phyloP scores from a whole-genome alignment of 2,329 filamentous ascomycete species.

The Xylariales sp. region DNA sequence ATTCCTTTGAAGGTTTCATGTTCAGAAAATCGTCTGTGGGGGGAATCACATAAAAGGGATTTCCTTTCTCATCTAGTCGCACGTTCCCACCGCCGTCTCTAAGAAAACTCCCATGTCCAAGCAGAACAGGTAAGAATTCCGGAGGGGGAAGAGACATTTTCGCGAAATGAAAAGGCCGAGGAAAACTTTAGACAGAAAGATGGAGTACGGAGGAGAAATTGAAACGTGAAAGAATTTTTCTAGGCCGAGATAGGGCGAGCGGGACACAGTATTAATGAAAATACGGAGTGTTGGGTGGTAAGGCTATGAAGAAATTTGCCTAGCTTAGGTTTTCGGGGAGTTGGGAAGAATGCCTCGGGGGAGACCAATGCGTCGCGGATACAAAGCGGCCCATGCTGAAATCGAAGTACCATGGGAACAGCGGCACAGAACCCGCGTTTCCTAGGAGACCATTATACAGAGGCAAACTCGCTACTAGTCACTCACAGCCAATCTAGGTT shows the following conservation, averaged over 20 bases:
- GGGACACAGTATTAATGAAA: no score
- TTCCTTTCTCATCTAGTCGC: neutral
- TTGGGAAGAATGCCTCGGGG: neutral
- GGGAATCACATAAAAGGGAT: conserved; percentile 24
- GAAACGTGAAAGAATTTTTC: no score
- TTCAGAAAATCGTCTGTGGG: conserved; percentile 20
- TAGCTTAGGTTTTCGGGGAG: neutral
- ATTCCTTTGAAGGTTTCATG: conserved; percentile 19
- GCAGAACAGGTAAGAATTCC: conserved; percentile 27
- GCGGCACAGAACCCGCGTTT: no score
- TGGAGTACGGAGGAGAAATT: no score
- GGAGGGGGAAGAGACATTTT: conserved; percentile 15
- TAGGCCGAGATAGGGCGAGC: no score
- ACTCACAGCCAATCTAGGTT: no score
- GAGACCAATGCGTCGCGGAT: neutral
- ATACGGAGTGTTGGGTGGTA: no score
- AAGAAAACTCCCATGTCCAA: conserved; percentile 31
- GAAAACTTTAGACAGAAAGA: no score
- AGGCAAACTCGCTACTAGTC: neutral
- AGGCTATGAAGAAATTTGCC: neutral
- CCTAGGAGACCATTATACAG: conserved; percentile 3
- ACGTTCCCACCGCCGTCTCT: neutral
- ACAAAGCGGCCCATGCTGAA: neutral
- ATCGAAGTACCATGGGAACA: neutral
- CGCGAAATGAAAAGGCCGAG: neutral